phyloP scores from a whole-genome alignment of 1,284 basidiomycete genomes.

The Trametes sp. region DNA sequence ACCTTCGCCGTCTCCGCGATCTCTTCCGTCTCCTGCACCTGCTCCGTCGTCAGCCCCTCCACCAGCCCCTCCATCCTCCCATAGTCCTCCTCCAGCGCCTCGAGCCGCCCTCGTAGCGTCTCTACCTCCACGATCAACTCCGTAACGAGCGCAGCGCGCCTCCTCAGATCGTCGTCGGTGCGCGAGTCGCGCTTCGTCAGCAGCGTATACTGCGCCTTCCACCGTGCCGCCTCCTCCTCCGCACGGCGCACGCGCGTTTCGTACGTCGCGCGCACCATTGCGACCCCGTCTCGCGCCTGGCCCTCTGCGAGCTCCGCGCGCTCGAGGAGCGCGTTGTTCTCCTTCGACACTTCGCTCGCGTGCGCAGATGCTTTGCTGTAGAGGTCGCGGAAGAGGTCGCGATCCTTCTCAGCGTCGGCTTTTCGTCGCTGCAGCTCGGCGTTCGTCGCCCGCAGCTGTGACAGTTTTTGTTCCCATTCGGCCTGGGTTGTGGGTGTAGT shows the following conservation, averaged over 20 bases:
- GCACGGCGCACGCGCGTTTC: slow-evolving; percentile 54
- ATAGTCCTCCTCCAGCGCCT: slow-evolving; percentile 34
- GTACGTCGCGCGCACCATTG: slow-evolving; percentile 52
- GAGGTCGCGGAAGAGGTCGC: slow-evolving; percentile 37
- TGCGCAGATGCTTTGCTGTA: slow-evolving; percentile 37
- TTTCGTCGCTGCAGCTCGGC: slow-evolving; percentile 34
- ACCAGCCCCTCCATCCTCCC: slow-evolving; percentile 31
- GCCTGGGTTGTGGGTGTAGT: background rate
- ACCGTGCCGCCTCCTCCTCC: slow-evolving; percentile 54
- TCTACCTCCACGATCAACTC: slow-evolving; percentile 40
- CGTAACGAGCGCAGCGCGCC: slow-evolving; percentile 61
- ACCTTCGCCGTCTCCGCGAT: slow-evolving; percentile 9
- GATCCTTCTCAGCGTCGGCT: slow-evolving; percentile 36
- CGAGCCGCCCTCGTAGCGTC: slow-evolving; percentile 36
- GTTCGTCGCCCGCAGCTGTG: slow-evolving; percentile 33
- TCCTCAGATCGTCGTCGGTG: slow-evolving; percentile 66
- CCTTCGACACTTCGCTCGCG: slow-evolving; percentile 39
- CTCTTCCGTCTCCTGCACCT: slow-evolving; percentile 30
- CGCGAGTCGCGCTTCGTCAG: slow-evolving; percentile 59
- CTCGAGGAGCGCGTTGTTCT: slow-evolving; percentile 61
- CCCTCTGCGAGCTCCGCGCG: slow-evolving; percentile 57
- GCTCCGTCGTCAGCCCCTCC: slow-evolving; percentile 33
- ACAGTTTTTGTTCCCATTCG: slow-evolving; percentile 29
- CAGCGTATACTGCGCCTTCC: slow-evolving; percentile 54
- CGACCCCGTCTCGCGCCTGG: slow-evolving; percentile 61